Evolutionary conservation across 1,139 yeast species (phyloP), one percentile per base, ranked within the genome.

Genomic region (Kodamaea derodonti): DNA sequence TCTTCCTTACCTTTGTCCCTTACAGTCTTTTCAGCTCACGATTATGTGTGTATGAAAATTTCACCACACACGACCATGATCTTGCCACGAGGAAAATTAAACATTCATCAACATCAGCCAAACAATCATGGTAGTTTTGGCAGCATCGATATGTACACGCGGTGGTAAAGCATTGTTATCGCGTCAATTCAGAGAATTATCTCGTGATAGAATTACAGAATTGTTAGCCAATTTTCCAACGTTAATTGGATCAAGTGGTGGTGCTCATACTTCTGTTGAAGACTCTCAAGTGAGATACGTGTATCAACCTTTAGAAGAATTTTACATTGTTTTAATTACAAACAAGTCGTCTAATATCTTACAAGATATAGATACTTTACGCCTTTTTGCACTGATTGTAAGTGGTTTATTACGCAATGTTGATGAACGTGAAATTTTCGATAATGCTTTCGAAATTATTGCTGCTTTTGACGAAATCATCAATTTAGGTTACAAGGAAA

Each of bases 391-490:
- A 14, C 85, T 86, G 50, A 79, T 92, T 12, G 83, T 92, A 38
- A 80, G 87, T 37, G 77, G 85, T 33, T 68, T 85, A 52, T 75
- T 90, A 49, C 74, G 90, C 52, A 62, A 67, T 24, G 75, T 83
- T 39, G 95, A 85, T 56, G 97, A 88, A 60, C 71, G 82, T 37
- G 97, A 88, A 58, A 78, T 94, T 37, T 78, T 84, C 49, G 84
- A 80, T 42, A 79, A 80, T 52, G 86, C 97, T 23, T 94, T 90
- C 62, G 96, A 88, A 52, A 79, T 94, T 44, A 67, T 92, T 49
- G 77, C 85, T 52, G 95, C 97, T 2, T 92, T 94, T 55, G 98
- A 94, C 59, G 98, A 94, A 62, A 85, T 92, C 39, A 79, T 92
- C 48, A 80, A 80, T 37, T 70, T 86, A 62, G 99, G 98, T 12